phyloP scores from a whole-genome alignment of 1,284 basidiomycete species.

The Cryptococcus wingfieldii region DNA sequence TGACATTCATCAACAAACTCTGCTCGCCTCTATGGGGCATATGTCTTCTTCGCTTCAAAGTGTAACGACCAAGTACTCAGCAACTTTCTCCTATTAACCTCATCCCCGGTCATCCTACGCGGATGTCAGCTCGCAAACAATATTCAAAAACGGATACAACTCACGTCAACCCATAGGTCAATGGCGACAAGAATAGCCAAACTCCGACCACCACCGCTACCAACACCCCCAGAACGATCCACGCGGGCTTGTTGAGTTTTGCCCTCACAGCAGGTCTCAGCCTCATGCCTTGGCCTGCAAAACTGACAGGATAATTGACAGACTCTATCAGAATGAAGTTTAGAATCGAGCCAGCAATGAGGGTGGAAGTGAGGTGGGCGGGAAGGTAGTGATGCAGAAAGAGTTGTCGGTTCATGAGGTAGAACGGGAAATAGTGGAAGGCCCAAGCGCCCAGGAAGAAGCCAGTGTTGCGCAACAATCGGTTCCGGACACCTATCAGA shows the following conservation, averaged over 20 bases:
- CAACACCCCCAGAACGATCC: conserved; percentile 57
- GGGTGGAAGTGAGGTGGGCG: conserved; percentile 82
- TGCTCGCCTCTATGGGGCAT: not conserved
- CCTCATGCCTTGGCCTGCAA: conserved; percentile 59
- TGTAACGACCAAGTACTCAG: conserved; percentile 47
- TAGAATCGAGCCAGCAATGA: conserved; percentile 85
- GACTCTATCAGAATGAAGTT: conserved; percentile 89
- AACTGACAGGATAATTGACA: conserved; percentile 87
- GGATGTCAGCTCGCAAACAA: not conserved
- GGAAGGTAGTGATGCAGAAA: conserved; percentile 99
- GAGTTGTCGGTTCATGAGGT: conserved; percentile 92
- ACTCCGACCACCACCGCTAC: conserved; percentile 60
- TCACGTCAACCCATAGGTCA: conserved; percentile 90
- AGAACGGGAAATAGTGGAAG: conserved; percentile 96
- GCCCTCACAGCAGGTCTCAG: conserved; percentile 62
- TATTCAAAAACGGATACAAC: conserved; percentile 36
- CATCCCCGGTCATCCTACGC: conserved; percentile 38
- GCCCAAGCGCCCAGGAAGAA: conserved; percentile 91
- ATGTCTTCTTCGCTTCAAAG: conserved; percentile 41
- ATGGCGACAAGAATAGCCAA: conserved; percentile 72
- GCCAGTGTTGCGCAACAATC: conserved; percentile 89
- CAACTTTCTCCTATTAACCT: conserved; percentile 46
- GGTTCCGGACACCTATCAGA: conserved; percentile 69
- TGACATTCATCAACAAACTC: not conserved
- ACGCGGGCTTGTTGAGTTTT: conserved; percentile 62